Conservation (phyloP, 768 basidiomycete species). For the Tulasnella calospora region DNA sequence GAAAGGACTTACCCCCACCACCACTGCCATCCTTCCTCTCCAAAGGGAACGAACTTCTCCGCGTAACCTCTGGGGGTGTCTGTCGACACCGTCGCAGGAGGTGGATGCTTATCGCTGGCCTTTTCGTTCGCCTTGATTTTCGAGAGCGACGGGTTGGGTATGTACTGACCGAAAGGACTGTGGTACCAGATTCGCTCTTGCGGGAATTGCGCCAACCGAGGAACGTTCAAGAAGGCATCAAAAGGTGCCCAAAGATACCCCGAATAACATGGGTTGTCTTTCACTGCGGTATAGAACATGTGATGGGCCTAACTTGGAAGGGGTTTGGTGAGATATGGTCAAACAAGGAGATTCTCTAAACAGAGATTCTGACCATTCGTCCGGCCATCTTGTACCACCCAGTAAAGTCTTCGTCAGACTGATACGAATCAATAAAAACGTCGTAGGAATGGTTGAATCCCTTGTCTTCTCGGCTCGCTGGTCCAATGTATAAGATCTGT, state of each 20-base stretch:
- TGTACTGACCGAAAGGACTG: slow-evolving; percentile 37
- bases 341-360: background rate
- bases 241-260: slow-evolving; percentile 54
- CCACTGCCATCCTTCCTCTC: slow-evolving; percentile 13
- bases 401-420: slow-evolving; percentile 43
- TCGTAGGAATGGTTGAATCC: slow-evolving; percentile 50
- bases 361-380: slow-evolving; percentile 44
- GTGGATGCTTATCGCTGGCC: slow-evolving; percentile 6
- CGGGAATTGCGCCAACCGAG: slow-evolving; percentile 46
- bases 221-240: slow-evolving; percentile 48
- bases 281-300: slow-evolving; percentile 48
- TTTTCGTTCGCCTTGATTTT: background rate
- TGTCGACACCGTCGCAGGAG: slow-evolving; percentile 16
- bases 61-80: background rate
- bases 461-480: slow-evolving; percentile 44
- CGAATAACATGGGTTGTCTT: slow-evolving; percentile 45
- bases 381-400: slow-evolving; percentile 35
- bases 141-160: slow-evolving; percentile 18
- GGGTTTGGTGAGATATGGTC: background rate
- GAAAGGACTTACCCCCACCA: slow-evolving; percentile 11
- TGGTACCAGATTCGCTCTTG: slow-evolving; percentile 49
- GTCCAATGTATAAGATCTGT: slow-evolving; percentile 49
- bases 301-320: slow-evolving; percentile 46
- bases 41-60: slow-evolving; percentile 2
- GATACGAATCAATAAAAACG: slow-evolving; percentile 47